Conservation (phyloP, 2,329 filamentous ascomycete genomes). For the Scorias spongiosa region DNA sequence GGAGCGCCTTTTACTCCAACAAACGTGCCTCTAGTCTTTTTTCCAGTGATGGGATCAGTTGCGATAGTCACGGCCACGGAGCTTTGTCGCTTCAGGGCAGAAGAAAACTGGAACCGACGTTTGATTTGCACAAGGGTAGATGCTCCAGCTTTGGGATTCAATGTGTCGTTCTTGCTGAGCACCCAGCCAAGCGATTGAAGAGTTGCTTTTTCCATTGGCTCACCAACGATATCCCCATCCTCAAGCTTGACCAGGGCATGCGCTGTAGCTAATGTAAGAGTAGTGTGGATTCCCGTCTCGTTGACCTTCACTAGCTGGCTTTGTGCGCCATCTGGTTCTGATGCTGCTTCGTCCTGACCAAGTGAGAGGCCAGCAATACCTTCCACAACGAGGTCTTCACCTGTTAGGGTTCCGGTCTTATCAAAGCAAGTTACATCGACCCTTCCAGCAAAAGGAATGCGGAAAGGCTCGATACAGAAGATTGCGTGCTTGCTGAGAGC, state of each 20-base stretch:
- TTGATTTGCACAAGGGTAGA: conserved; percentile 79
- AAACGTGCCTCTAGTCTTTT: conserved; percentile 72
- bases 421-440: conserved; percentile 97
- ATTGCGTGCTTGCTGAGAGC: conserved; percentile 91
- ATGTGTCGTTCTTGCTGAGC: conserved; percentile 74
- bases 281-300: conserved; percentile 63
- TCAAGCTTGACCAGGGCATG: conserved; percentile 93
- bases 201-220: conserved; percentile 98
- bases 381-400: conserved; percentile 91
- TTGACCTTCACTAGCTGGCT: conserved; percentile 59
- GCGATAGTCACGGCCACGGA: conserved; percentile 73
- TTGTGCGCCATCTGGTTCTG: conserved; percentile 66
- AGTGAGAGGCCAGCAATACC: conserved; percentile 83
- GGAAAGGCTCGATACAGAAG: conserved; percentile 97
- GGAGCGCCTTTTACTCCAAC: conserved; percentile 93
- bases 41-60: conserved; percentile 55
- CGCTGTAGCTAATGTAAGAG: conserved; percentile 82
- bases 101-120: conserved; percentile 96
- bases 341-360: conserved; percentile 47
- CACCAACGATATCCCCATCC: conserved; percentile 91
- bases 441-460: conserved; percentile 88
- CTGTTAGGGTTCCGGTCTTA: conserved; percentile 93
- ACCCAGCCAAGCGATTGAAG: conserved; percentile 79
- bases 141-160: conserved; percentile 51
- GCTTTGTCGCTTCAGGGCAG: conserved; percentile 87